Base-by-base conservation (phyloP, 2,329 filamentous ascomycete species). In the Tolypocladium guangdongense region DNA sequence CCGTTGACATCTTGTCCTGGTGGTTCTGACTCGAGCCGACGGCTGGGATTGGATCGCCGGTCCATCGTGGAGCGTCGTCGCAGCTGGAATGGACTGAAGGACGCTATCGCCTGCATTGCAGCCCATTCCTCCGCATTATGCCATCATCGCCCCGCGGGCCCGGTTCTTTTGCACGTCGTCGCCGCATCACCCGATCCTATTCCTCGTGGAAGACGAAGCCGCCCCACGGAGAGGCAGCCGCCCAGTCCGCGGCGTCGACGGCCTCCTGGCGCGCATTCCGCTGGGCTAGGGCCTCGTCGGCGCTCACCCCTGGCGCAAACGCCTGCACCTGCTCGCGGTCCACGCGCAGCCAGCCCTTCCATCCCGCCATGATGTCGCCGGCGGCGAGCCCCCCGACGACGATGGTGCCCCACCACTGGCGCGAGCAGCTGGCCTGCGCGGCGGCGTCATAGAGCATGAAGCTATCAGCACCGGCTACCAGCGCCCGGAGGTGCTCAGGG, bases 361-460 rank as follows among this genome's bases (percentile, higher is more conserved):
- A 71, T 30, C 61, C 64, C 14, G 63, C 58, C 50, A 63, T 60
- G 43, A 69, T 55, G 50, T 69, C 61, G 22, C 69, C 67, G 1
- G 65, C 64, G 65, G 65, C 32, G 63, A 58, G 43, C 12, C 50
- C 43, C 14, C 38, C 38, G 39, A 82, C 59, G 6, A 82, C 73
- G 30, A 83, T 59, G 2, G 77, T 80, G n/a, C 80, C 80, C 80
- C 80, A 83, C 74, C 75, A 81, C 55, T 74, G 71, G 4, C 80
- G 72, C 30, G 59, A 64, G 6, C 69, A 68, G 56, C 76, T 80
- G 38, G 60, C 62, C 55, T 72, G 70, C 35, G 70, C 56, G 11
- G 52, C 52, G 7, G 62, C 55, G 3, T 71, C 70, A 62, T 83
- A 82, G 6, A 82, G 65, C 69, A 82, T 78, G 60, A 73, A 74